Evolutionary conservation across 23 red algal species (phyloP).

Genomic region (Gracilaria domingensis): DNA sequence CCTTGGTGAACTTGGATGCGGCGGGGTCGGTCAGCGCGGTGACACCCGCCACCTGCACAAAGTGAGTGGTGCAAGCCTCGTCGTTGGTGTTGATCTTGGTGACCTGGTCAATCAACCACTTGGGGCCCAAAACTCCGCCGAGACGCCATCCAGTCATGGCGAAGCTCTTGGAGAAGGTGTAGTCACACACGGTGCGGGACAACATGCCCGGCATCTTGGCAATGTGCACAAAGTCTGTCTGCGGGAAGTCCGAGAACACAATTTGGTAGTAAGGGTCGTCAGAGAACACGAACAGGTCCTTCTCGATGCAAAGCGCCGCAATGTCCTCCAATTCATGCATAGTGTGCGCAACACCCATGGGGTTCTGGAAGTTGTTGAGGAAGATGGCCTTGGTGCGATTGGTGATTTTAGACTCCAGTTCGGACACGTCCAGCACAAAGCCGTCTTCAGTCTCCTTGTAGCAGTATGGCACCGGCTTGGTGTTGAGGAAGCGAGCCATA

Average conservation of each 20-base stretch:
- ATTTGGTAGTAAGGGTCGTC: constrained; percentile 95
- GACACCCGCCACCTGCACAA: constrained; percentile 83
- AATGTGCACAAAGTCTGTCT: constrained; percentile 71
- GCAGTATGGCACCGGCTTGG: constrained; percentile 78
- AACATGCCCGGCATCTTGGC: constrained; percentile 79
- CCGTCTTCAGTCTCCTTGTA: constrained; percentile 79
- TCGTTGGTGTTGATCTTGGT: constrained; percentile 89
- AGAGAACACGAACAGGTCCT: constrained; percentile 84
- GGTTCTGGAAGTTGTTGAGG: constrained; percentile 96
- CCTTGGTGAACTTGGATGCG: constrained; percentile 66
- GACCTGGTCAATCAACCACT: constrained; percentile 74
- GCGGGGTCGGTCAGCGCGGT: constrained; percentile 76
- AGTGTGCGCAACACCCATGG: constrained; percentile 82
- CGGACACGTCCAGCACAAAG: constrained; percentile 62
- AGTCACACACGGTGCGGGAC: constrained; percentile 80
- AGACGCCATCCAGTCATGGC: constrained; percentile 99
- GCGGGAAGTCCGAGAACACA: constrained; percentile 76
- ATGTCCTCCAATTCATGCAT: constrained; percentile 76
- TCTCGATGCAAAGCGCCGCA: constrained; percentile 72
- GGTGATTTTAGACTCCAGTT: constrained; percentile 58
- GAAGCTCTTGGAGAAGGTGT: constrained; percentile 95
- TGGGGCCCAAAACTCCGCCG: constrained; percentile 81
- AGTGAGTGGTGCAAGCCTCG: constrained; percentile 88
- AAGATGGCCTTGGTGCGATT: constrained; percentile 85
- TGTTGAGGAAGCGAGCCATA: constrained; percentile 83